Evolutionary conservation across 2,329 filamentous ascomycete genomes (phyloP).

Genomic region (Fusarium pseudonygamai): DNA sequence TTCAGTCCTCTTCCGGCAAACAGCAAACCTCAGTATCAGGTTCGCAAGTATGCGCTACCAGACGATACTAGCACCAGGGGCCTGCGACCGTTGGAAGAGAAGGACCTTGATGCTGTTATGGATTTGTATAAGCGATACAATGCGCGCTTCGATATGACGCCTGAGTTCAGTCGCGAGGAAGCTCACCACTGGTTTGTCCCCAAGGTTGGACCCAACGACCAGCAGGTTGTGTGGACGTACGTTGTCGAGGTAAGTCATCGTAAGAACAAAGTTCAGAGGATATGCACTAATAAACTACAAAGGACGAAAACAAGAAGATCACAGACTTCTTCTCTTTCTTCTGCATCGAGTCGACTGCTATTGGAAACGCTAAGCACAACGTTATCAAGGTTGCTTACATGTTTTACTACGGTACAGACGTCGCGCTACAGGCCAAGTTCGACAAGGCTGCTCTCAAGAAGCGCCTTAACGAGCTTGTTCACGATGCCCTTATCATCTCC

Average conservation of each 20-base stretch:
- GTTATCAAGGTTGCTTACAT: constrained; percentile 91
- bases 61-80: constrained; percentile 76
- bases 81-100: constrained; percentile 80
- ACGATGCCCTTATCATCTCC: constrained; percentile 87
- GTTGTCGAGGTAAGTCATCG: constrained; percentile 76
- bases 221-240: constrained; percentile 93
- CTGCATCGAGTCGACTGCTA: constrained; percentile 90
- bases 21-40: constrained; percentile 86
- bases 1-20: constrained; percentile 88
- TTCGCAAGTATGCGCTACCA: constrained; percentile 86
- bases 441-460: constrained; percentile 72
- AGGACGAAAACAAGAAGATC: constrained; percentile 76
- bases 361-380: constrained; percentile 80
- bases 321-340: constrained; percentile 99
- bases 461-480: constrained; percentile 82
- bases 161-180: constrained; percentile 82
- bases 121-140: constrained; percentile 81
- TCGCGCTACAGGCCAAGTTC: constrained; percentile 69
- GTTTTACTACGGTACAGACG: constrained; percentile 94
- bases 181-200: constrained; percentile 89
- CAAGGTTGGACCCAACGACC: constrained; percentile 63
- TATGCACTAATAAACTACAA: not conserved
- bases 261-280: too few relatives aligned
- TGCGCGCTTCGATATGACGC: constrained; percentile 82
- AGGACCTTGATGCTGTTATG: constrained; percentile 80